Evolutionary conservation across 2,329 filamentous ascomycete genomes (phyloP), one percentile per base, ranked within the genome.

Genomic region (Colletotrichum musicola): DNA sequence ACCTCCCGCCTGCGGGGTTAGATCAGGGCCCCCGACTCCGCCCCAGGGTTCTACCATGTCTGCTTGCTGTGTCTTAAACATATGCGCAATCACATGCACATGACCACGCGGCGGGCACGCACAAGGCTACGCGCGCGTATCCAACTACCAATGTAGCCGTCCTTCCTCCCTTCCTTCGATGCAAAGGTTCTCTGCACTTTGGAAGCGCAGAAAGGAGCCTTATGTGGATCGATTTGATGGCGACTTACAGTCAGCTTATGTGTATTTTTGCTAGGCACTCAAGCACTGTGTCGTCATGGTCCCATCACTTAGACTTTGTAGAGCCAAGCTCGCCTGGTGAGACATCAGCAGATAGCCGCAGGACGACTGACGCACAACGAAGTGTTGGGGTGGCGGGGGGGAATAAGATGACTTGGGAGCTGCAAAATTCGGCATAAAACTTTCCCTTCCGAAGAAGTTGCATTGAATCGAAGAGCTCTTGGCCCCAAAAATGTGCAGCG

Each of bases 311-410:
- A 27, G 6, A 18, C 14, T 6, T 13, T 18, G 40, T 14, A n/a
- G n/a, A 46, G 49, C 59, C 49, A 46, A 42, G 22, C 20, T 18
- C 46, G 49, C n/a, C n/a, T 25, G 30, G 49, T 62, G 50, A 62
- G 59, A 62, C 59, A 54, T 62, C 35, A 54, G 38, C 59, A 54
- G 59, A 54, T n/a, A 49, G 38, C 47, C 57, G 50, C 49, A 62
- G 38, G 30, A 62, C n/a, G 22, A 46, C 38, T 44, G 59, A 30
- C 35, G 59, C 59, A 59, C 49, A 38, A 14, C 14, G 27, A 35
- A 35, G 16, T 49, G 56, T 35, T 49, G 27, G 16, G 42, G 40
- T 27, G 18, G 25, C 27, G n/a, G 20, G 22, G 22, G 56, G 30
- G 30, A 35, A 35, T 35, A 47, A 35, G 44, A 27, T 14, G 56